Percentiles rank a stretch among this genome's conserved stretches.
These are phyloP conservation scores for Blastomyces gilchristii DNA, from an alignment of 2,329 filamentous ascomycete species.

Conservation along the genomic window DNA sequence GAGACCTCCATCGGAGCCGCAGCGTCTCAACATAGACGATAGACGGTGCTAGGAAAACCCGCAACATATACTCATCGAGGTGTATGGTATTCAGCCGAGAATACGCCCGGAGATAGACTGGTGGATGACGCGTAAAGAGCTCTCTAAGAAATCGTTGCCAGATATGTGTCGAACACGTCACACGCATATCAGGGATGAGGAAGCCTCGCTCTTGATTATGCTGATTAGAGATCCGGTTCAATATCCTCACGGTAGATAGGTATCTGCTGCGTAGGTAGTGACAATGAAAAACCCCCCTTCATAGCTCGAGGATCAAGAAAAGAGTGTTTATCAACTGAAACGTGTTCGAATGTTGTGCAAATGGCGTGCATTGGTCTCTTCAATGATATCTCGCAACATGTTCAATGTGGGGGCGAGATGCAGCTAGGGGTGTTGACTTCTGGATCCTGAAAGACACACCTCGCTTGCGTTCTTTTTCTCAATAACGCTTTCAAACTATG, in stretches of 20 bases:
- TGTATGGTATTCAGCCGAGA: neutral
- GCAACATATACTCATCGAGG: neutral
- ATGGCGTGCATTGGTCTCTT: neutral
- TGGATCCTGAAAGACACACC: neutral
- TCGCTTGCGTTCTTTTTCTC: neutral
- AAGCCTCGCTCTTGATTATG: neutral
- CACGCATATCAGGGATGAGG: neutral
- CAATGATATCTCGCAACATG: neutral
- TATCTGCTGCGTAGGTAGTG: neutral
- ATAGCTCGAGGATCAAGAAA: neutral
- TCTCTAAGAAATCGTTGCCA: neutral
- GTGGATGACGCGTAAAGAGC: neutral
- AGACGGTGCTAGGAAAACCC: neutral
- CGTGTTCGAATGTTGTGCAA: neutral
- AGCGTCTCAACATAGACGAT: neutral
- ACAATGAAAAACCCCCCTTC: neutral
- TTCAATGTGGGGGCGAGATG: neutral
- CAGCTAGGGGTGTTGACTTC: neutral
- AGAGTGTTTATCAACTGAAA: neutral
- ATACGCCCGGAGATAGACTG: neutral
- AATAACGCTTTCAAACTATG: neutral
- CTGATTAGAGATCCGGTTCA: neutral
- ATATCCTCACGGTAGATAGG: neutral
- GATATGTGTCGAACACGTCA: neutral
- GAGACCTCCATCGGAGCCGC: neutral